Evolutionary conservation across 805 yeast species (phyloP).

Genomic region (Candida parachauliodes): DNA sequence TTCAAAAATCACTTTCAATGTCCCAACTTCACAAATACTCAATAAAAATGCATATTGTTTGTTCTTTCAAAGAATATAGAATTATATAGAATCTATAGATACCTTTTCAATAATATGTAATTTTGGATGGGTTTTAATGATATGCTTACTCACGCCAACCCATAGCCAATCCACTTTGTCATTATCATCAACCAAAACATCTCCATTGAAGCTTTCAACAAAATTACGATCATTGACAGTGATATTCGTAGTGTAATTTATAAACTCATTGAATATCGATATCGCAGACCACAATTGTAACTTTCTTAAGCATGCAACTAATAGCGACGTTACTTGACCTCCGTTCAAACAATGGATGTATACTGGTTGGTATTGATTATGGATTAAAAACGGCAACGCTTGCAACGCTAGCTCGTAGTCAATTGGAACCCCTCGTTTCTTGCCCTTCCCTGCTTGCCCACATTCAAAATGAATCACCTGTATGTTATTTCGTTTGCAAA

Average conservation of each 20-base stretch:
- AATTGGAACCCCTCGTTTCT: conserved; percentile 80
- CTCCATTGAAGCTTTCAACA: conserved; percentile 74
- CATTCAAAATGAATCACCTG: conserved; percentile 63
- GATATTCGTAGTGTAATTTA: conserved; percentile 69
- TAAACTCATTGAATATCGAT: conserved; percentile 81
- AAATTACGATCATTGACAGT: conserved; percentile 81
- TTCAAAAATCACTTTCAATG: conserved; percentile 54
- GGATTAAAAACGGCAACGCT: conserved; percentile 60
- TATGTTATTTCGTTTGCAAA: conserved; percentile 55
- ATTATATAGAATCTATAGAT: background rate
- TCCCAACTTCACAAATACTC: conserved; percentile 50
- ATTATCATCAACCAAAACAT: conserved; percentile 45
- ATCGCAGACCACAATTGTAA: conserved; percentile 85
- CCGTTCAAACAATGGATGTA: conserved; percentile 89
- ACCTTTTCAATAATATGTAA: conserved; percentile 24
- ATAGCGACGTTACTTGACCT: conserved; percentile 78
- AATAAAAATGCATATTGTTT: conserved; percentile 79
- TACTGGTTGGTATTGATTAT: conserved; percentile 60
- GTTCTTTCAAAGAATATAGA: conserved; percentile 57
- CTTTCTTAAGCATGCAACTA: conserved; percentile 82
- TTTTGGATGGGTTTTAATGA: conserved; percentile 55
- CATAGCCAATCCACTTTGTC: conserved; percentile 61
- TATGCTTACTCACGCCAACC: conserved; percentile 58
- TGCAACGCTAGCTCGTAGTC: conserved; percentile 58
- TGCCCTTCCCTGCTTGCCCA: conserved; percentile 67